A percentile compares a stretch with the other conserved stretches of the same genome.
These are phyloP conservation scores for Monoraphidium neglectum DNA, from an alignment of 139 green algal species.

Conservation along the genomic window DNA sequence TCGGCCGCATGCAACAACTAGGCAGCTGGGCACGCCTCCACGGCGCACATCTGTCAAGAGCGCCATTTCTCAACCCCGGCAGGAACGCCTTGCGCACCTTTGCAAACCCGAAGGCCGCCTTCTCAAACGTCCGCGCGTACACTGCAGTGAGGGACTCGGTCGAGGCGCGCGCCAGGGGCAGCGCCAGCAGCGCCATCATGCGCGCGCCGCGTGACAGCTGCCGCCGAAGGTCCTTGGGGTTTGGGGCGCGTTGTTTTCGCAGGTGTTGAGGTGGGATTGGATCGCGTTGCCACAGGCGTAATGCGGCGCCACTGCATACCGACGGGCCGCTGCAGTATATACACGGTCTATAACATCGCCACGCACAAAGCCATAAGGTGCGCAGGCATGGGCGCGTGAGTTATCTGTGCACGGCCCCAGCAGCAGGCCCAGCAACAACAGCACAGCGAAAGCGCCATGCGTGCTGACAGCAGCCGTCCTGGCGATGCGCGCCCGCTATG, in stretches of 20 bases:
- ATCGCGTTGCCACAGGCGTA: background rate
- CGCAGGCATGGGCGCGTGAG: too few species aligned
- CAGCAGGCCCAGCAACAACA: too few species aligned
- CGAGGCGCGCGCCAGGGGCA: slow-evolving; percentile 37
- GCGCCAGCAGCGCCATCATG: slow-evolving; percentile 44
- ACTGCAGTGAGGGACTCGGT: slow-evolving; percentile 52
- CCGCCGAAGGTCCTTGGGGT: slow-evolving; percentile 30
- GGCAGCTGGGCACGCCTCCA: background rate
- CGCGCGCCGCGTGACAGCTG: slow-evolving; percentile 31
- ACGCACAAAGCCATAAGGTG: too few species aligned
- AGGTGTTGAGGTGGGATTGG: background rate
- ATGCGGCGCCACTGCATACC: background rate
- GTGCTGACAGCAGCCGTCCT: too few species aligned
- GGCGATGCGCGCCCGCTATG: background rate
- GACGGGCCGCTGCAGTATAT: background rate
- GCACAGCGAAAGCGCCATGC: too few species aligned
- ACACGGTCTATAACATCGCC: too few species aligned
- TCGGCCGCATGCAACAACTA: background rate
- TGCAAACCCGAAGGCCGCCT: slow-evolving; percentile 63
- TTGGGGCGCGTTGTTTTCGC: background rate
- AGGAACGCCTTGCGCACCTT: slow-evolving; percentile 33
- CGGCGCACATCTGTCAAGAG: too few species aligned
- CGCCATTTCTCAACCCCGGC: too few species aligned
- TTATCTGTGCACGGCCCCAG: too few species aligned
- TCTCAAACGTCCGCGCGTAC: slow-evolving; percentile 66